Conservation (phyloP, 2,329 filamentous ascomycete genomes). For the Sporothrix dimorphospora region DNA sequence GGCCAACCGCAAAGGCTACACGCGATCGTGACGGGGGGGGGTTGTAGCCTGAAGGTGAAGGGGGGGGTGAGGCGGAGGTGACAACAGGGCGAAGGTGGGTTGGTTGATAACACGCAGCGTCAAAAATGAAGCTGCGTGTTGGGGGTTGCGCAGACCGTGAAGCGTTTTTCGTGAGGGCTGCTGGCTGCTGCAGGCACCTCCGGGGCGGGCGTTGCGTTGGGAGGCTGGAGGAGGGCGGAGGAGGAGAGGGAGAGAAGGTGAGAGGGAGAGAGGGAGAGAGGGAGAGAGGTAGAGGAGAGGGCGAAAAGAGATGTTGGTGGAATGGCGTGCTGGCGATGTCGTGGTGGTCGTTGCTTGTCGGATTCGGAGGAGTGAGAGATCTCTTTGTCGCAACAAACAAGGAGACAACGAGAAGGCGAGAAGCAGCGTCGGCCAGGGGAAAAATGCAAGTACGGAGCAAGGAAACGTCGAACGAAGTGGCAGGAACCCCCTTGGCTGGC, state of each 20-base stretch:
- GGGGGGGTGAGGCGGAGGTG: slow-evolving; percentile 18
- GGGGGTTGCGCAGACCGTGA: slow-evolving; percentile 19
- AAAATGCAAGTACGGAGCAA: slow-evolving; percentile 23
- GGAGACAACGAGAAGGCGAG: slow-evolving; percentile 6
- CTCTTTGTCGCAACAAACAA: slow-evolving; percentile 25
- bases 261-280: slow-evolving; percentile 1
- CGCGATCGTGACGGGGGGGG: slow-evolving; percentile 36
- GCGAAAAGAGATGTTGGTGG: not conserved
- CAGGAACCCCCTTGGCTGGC: slow-evolving; percentile 29
- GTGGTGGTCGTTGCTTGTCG: not conserved
- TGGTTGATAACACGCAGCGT: slow-evolving; percentile 26
- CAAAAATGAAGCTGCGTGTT: slow-evolving; percentile 27
- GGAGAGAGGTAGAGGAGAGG: not conserved
- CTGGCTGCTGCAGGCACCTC: slow-evolving; percentile 25
- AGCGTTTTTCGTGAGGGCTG: slow-evolving; percentile 25
- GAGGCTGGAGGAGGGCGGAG: not conserved
- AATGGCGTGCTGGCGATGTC: slow-evolving; percentile 15
- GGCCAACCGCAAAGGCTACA: slow-evolving; percentile 38
- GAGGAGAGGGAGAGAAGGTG: not conserved
- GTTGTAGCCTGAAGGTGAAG: slow-evolving; percentile 33
- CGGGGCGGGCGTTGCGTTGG: slow-evolving; percentile 8
- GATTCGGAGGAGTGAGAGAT: slow-evolving; percentile 3
- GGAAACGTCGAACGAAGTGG: slow-evolving; percentile 26
- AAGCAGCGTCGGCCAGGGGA: slow-evolving; percentile 8
- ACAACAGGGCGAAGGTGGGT: slow-evolving; percentile 25